Base-by-base conservation (phyloP, 2,329 filamentous ascomycete species). In the Fusarium acutatum region DNA sequence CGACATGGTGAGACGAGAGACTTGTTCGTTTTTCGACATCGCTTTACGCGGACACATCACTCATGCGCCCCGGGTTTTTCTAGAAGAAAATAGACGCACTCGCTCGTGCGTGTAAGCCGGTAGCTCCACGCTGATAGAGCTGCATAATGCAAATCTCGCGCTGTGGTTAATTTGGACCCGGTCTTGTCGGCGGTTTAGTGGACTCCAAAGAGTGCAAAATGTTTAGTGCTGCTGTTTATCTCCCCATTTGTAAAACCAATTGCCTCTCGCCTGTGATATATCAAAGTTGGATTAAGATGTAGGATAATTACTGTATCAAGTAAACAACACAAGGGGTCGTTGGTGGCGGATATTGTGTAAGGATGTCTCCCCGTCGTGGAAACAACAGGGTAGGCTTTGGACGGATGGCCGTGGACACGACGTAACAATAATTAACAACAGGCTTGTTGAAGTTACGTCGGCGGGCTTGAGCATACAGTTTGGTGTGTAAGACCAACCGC, bases 61-160 rank as follows among this genome's bases (percentile, higher is more conserved):
- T 54, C 34, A 54, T 69, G 37, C 28, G 60, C 60, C 56, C 54
- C 67, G 37, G 38, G 58, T 71, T 67, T 47, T 57, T 60, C 41
- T 73, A 46, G 70, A 73, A 62, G 41, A 50, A 56, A 44, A 50
- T 58, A 44, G 44, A 32, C 52, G 66, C 47, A 64, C 43, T n/a
- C 30, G 24, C 32, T 49, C 20, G 9, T 47, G 49, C 44, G 53
- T 67, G 47, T 61, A 56, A 72, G 57, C 52, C 28, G 34, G 24
- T 40, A 47, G 53, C 62, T 75, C 59, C 71, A 73, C 63, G 66
- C 20, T 61, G 57, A 62, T 53, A 46, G 57, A 60, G 26, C 63
- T 75, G 71, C 75, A 69, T 69, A 50, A 73, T 69, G 69, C 64
- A 74, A 74, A 76, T 76, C 49, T 73, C 60, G 59, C 46, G 32